These are phyloP conservation scores for Glycine soja DNA, from an alignment of 306 rosid species.

Conservation along the genomic window DNA sequence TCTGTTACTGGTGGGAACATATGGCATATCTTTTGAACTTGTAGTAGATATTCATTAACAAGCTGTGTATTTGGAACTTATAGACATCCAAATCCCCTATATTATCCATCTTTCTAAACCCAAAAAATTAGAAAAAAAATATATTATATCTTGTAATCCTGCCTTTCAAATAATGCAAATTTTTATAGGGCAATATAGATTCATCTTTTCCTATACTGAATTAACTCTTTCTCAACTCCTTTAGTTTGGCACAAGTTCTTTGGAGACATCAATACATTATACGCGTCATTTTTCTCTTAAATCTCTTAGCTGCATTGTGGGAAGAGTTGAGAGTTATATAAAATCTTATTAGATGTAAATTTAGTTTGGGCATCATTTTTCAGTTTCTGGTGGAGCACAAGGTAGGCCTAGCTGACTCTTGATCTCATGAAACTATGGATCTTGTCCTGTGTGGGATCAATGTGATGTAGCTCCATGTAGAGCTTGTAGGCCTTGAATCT, in stretches of 20 bases:
- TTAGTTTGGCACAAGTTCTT: conserved; percentile 81
- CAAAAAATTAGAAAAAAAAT: background rate
- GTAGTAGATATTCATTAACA: conserved; percentile 15
- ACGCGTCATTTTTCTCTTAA: conserved; percentile 79
- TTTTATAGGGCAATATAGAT: background rate
- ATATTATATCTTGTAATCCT: conserved; percentile 19
- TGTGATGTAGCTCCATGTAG: no score
- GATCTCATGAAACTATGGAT: no score
- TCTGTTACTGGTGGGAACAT: conserved; percentile 23
- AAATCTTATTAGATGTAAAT: conserved; percentile 35
- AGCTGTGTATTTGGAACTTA: conserved; percentile 3
- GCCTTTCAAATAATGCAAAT: conserved; percentile 33
- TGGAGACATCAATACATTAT: conserved; percentile 74
- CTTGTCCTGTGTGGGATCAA: no score
- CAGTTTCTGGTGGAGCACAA: conserved; percentile 19
- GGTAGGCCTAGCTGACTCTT: no score
- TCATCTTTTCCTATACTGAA: conserved; percentile 40
- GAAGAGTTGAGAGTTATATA: conserved; percentile 88
- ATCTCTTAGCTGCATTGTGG: conserved; percentile 84
- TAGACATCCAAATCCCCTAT: conserved; percentile 7
- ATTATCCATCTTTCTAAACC: background rate
- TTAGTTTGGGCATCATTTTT: conserved; percentile 26
- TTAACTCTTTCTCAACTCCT: conserved; percentile 53
- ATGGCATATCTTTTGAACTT: background rate
- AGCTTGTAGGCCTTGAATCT: no score